Conservation (phyloP, 768 basidiomycete species). For the Clitopilus hobsonii region DNA sequence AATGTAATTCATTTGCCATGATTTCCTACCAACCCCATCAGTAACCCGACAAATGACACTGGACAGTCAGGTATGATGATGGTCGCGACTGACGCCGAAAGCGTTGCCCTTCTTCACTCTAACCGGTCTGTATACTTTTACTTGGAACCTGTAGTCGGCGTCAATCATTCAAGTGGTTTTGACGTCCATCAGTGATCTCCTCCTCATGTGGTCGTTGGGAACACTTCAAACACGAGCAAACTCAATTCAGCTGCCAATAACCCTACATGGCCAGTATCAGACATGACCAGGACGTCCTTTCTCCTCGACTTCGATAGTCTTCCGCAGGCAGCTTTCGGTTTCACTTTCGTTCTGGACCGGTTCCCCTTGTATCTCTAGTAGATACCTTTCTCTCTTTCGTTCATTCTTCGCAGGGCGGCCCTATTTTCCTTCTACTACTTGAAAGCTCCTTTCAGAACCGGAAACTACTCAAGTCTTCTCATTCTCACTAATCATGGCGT, state of each 20-base stretch:
- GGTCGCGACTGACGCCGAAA: neutral
- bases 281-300: neutral
- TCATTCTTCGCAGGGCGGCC: constrained; percentile 36
- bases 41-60: neutral
- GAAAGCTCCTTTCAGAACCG: constrained; percentile 2
- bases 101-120: neutral
- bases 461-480: neutral
- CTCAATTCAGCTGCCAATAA: neutral
- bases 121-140: neutral
- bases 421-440: constrained; percentile 12
- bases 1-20: neutral
- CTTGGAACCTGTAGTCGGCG: neutral
- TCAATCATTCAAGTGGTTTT: neutral
- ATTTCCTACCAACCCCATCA: neutral
- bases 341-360: constrained; percentile 18
- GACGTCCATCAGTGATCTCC: neutral
- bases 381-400: constrained; percentile 11
- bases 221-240: constrained; percentile 1
- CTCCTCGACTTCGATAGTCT: constrained; percentile 4
- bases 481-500: neutral
- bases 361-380: constrained; percentile 15
- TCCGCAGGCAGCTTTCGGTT: constrained; percentile 10
- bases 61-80: neutral
- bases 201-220: neutral
- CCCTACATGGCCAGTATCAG: neutral